Evolutionary conservation across 176 grass and related monocot genomes (phyloP), one percentile per base, ranked within the genome.

Genomic region (Paspalum vaginatum): DNA sequence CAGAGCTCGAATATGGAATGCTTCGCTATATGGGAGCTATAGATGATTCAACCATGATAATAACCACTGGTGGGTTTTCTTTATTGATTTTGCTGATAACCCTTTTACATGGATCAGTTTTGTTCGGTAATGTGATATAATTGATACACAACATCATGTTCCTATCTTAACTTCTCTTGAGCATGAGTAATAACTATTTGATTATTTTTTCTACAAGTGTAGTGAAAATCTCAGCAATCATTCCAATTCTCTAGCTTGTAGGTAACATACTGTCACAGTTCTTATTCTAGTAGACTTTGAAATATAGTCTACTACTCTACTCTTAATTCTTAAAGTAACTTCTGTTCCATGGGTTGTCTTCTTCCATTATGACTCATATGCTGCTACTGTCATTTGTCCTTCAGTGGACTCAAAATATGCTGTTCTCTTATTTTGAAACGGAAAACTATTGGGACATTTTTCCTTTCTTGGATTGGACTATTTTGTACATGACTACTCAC

Each of bases 1-100:
- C 95, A 9, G 96, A 98, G 82, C 96, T 98, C 38, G 92, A 98
- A 85, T 98, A 98, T 38, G 96, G 92, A 69, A 98, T 98, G 88
- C 81, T 98, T 80, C 96, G 86, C 17, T 95, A 93, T 76, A 98
- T 98, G 92, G 88, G 92, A 53, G 83, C 92, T 91, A 93, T 95
- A 22, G 86, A 92, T 93, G 92, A 98, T 77, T 87, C 90, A 25
- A 95, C 92, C 81, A 93, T 91, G 84, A 85, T 98, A 78, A 71
- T 95, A 80, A 98, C 95, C 48, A 89, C 92, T 52, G 92, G 95
- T 98, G 76, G 86, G 68, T 59, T 77, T 25, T 79, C 45, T 84
- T 63, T 76, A 25, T 72, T 27, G 16, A 89, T 44, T 72, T 56
- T 74, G 6, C 15, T 73, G 16, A 13, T 16, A 26, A 62, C 13